These are phyloP conservation scores for Fomitopsis schrenkii DNA, from an alignment of 1,284 basidiomycete genomes.

Conservation along the genomic window DNA sequence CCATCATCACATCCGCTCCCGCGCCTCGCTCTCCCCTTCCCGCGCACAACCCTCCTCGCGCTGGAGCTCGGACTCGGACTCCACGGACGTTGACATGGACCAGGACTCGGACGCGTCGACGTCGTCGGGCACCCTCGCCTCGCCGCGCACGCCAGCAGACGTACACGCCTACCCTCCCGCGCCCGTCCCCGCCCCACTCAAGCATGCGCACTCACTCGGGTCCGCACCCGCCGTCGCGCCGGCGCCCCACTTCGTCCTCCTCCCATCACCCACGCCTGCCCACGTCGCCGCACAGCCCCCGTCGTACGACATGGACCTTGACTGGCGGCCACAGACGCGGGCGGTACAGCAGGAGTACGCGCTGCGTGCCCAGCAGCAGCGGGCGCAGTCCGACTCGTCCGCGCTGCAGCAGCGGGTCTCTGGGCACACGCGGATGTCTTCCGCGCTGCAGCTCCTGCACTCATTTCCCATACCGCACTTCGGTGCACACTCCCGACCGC, in stretches of 20 bases:
- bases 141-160: conserved; percentile 22
- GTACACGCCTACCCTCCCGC: conserved; percentile 3
- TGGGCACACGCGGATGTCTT: conserved; percentile 9
- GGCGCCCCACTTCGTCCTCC: conserved; percentile 7
- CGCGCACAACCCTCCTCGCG: conserved; percentile 17
- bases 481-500: conserved; percentile 20
- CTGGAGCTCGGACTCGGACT: conserved; percentile 20
- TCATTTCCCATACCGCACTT: conserved; percentile 29
- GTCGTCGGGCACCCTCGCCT: conserved; percentile 20
- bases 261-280: conserved; percentile 9
- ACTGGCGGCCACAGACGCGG: conserved; percentile 1
- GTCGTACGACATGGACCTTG: background rate
- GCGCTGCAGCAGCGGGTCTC: conserved; percentile 6
- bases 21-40: conserved; percentile 13
- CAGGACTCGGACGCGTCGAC: conserved; percentile 15
- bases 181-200: conserved; percentile 11
- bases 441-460: conserved; percentile 25
- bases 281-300: conserved; percentile 1
- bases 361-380: background rate
- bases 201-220: conserved; percentile 11
- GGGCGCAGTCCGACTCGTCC: conserved; percentile 4
- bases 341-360: conserved; percentile 1
- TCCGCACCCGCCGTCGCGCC: background rate
- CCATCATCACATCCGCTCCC: conserved; percentile 16
- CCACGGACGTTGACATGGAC: conserved; percentile 6